These are phyloP conservation scores for Sporisorium exsertum DNA, from an alignment of 1,284 basidiomycete genomes.

Conservation along the genomic window DNA sequence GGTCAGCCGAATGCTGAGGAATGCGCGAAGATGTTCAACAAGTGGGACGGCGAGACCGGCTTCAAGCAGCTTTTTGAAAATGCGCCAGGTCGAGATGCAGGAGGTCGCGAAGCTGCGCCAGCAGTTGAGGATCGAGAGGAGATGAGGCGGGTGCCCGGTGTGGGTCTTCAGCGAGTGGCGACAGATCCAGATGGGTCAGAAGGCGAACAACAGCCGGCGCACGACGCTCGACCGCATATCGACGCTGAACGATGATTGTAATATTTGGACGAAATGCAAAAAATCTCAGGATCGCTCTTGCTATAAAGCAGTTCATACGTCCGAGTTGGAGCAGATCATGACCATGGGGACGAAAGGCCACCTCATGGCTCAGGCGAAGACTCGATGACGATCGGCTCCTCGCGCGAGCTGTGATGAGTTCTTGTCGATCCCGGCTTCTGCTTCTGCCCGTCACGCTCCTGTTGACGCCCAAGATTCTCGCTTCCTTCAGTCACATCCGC, in stretches of 20 bases:
- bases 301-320: background rate
- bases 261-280: background rate
- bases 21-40: constrained; percentile 71
- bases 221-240: background rate
- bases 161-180: constrained; percentile 20
- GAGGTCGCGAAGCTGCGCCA: constrained; percentile 37
- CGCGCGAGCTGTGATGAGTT: constrained; percentile 6
- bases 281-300: background rate
- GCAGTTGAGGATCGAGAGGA: constrained; percentile 57
- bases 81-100: constrained; percentile 47
- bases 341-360: background rate
- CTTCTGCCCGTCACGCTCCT: background rate
- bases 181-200: background rate
- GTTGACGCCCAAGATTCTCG: background rate
- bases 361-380: constrained; percentile 37
- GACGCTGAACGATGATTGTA: constrained; percentile 19
- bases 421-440: background rate
- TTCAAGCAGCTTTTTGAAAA: constrained; percentile 44
- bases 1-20: constrained; percentile 82
- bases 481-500: background rate
- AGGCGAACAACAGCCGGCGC: background rate
- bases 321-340: background rate
- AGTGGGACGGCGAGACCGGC: constrained; percentile 52
- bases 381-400: constrained; percentile 48
- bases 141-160: constrained; percentile 40